phyloP scores from a whole-genome alignment of 164 flowering plant species.

The Nymphaea thermarum region DNA sequence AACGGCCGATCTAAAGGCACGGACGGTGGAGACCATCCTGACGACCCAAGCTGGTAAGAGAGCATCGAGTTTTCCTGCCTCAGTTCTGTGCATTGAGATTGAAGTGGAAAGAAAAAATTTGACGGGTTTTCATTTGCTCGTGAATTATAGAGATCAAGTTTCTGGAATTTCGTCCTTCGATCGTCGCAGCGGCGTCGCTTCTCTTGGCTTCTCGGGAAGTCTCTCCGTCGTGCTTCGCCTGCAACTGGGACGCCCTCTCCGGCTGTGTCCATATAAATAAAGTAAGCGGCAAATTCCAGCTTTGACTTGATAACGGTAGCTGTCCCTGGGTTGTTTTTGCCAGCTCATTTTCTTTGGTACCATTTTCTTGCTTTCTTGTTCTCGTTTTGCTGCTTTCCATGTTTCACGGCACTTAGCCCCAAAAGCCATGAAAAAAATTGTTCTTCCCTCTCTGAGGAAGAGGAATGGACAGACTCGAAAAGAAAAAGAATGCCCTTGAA shows the following conservation, averaged over 20 bases:
- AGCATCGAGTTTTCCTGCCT: background rate
- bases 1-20: constrained; percentile 26
- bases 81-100: too few species aligned
- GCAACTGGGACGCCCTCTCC: constrained; percentile 22
- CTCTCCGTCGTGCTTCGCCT: constrained; percentile 31
- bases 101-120: background rate
- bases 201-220: constrained; percentile 46
- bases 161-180: constrained; percentile 50
- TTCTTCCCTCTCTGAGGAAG: background rate
- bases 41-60: constrained; percentile 40
- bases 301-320: background rate
- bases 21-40: constrained; percentile 41
- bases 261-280: constrained; percentile 37
- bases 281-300: constrained; percentile 17
- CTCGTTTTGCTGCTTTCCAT: background rate
- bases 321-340: too few species aligned
- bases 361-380: background rate
- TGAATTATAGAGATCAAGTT: constrained; percentile 29
- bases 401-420: background rate
- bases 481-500: background rate
- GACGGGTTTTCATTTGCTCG: background rate
- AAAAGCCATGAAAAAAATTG: background rate
- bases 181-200: constrained; percentile 52
- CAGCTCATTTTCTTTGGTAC: too few species aligned
- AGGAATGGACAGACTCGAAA: too few species aligned